Conservation (phyloP, 805 yeast species). For the Brettanomyces sp. region DNA sequence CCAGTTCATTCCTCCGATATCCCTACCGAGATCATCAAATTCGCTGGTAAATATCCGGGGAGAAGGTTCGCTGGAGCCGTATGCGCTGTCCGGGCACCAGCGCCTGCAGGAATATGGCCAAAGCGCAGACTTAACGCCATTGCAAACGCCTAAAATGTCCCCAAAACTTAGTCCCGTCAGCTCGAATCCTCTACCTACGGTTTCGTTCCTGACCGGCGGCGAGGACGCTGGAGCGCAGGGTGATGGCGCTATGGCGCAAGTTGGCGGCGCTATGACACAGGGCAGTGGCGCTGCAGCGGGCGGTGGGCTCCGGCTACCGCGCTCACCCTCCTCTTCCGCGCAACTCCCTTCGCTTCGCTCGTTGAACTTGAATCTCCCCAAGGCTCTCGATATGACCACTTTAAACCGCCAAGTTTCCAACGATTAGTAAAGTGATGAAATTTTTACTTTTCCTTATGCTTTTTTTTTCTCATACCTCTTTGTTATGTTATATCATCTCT, state of each 20-base stretch:
- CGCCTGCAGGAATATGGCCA: slow-evolving; percentile 1
- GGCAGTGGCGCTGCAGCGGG: neutral
- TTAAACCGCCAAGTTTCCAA: neutral
- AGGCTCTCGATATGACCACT: slow-evolving; percentile 22
- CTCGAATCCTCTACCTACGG: slow-evolving; percentile 1
- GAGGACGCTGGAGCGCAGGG: neutral
- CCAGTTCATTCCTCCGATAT: slow-evolving; percentile 8
- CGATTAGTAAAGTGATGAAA: neutral
- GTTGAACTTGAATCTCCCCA: slow-evolving; percentile 41
- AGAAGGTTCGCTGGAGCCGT: neutral
- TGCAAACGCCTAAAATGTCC: slow-evolving; percentile 29
- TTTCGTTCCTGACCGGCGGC: neutral
- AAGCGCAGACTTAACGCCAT: slow-evolving; percentile 25
- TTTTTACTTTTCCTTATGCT: neutral
- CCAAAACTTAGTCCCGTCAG: slow-evolving; percentile 19
- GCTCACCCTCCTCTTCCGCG: slow-evolving; percentile 2
- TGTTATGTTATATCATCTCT: neutral
- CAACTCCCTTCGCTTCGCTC: slow-evolving; percentile 41
- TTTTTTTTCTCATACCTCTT: neutral
- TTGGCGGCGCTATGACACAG: neutral
- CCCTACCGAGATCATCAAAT: slow-evolving; percentile 17
- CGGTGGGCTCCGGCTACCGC: neutral
- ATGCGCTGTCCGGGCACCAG: neutral
- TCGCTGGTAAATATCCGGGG: slow-evolving; percentile 10
- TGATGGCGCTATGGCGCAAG: neutral